These are phyloP conservation scores for Volvox reticuliferus DNA, from an alignment of 139 green algal species.

Conservation along the genomic window DNA sequence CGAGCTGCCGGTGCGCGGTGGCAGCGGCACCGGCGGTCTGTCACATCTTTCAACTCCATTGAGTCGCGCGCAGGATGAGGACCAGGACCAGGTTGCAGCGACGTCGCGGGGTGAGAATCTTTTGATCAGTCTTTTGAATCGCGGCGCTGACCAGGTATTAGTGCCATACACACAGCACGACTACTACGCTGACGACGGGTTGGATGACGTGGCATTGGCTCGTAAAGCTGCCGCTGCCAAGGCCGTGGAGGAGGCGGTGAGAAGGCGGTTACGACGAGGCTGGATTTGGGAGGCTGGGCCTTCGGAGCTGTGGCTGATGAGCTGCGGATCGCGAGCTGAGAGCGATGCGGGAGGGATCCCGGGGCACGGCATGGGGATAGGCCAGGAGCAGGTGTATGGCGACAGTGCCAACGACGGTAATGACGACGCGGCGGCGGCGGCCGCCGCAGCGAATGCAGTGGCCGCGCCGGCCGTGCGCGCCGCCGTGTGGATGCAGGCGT, in stretches of 20 bases:
- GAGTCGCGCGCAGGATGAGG: neutral
- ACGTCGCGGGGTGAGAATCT: neutral
- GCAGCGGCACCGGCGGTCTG: neutral
- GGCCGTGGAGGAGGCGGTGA: neutral
- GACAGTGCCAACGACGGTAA: neutral
- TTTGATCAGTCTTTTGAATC: neutral
- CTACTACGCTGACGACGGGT: conserved; percentile 17
- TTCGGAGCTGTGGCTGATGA: neutral
- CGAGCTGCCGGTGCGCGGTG: neutral
- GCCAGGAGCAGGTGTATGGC: neutral
- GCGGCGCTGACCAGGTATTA: neutral
- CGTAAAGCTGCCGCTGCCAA: too few species aligned
- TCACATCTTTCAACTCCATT: too few species aligned
- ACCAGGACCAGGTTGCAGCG: neutral
- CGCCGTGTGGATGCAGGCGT: neutral
- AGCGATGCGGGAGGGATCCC: neutral
- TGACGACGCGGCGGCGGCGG: neutral
- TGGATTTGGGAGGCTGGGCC: conserved; percentile 4
- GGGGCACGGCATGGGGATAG: neutral
- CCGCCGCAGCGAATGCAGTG: neutral
- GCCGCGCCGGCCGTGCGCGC: neutral
- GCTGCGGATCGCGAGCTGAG: neutral
- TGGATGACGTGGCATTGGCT: neutral
- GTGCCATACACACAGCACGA: neutral
- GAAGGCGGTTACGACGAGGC: neutral